These are phyloP conservation scores for Chlamydomonas incerta DNA, from an alignment of 139 green algal genomes.

Conservation along the genomic window DNA sequence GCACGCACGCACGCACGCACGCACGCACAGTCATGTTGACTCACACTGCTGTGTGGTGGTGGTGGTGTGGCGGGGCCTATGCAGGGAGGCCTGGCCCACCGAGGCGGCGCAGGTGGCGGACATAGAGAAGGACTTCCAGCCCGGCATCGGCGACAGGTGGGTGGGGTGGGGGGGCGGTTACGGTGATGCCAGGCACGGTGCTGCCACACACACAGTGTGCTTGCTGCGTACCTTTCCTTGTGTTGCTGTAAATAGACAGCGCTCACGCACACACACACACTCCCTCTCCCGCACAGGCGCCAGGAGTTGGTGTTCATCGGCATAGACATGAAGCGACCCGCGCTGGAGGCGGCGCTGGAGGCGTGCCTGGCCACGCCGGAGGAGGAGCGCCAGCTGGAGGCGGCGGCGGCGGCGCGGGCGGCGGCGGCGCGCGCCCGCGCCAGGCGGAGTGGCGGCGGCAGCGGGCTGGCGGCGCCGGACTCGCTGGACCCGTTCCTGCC, in stretches of 20 bases:
- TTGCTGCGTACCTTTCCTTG: too few species aligned
- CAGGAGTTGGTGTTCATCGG: constrained; percentile 91
- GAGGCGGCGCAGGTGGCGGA: constrained; percentile 45
- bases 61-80: too few species aligned
- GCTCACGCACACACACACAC: neutral
- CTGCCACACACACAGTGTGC: too few species aligned
- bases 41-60: too few species aligned
- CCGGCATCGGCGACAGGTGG: constrained; percentile 43
- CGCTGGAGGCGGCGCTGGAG: constrained; percentile 66
- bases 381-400: constrained; percentile 34
- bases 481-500: constrained; percentile 65
- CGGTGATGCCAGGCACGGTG: neutral
- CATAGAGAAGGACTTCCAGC: constrained; percentile 48
- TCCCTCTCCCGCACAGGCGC: constrained; percentile 2
- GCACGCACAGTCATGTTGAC: too few species aligned
- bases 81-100: constrained; percentile 68
- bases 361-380: constrained; percentile 66
- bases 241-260: neutral
- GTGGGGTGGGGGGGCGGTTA: neutral
- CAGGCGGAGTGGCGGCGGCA: too few species aligned
- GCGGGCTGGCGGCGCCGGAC: neutral
- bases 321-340: constrained; percentile 59
- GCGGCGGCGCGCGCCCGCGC: neutral
- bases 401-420: neutral
- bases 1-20: neutral